A percentile compares a stretch with the other conserved stretches of the same genome.
Conservation (phyloP, 495 filamentous ascomycete genomes). For the Trichoderma gamsii region DNA sequence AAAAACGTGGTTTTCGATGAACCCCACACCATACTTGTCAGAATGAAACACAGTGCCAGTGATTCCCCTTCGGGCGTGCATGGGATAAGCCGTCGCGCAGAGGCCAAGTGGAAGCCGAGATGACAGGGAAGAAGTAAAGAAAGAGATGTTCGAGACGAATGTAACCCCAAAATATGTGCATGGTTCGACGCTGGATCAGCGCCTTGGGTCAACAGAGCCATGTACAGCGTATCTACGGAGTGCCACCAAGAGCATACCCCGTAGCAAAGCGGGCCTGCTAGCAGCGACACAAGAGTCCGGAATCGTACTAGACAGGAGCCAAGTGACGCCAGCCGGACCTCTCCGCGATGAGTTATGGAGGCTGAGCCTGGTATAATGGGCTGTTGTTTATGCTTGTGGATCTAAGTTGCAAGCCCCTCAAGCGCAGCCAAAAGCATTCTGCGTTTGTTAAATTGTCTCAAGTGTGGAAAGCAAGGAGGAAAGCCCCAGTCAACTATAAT, state of each 20-base stretch:
- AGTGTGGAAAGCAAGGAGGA: neutral
- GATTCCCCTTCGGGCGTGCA: neutral
- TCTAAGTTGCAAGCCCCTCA: neutral
- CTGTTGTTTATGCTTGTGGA: neutral
- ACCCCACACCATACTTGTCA: neutral
- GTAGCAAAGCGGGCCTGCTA: neutral
- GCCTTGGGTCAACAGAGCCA: neutral
- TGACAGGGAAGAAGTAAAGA: neutral
- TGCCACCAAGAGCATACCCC: neutral
- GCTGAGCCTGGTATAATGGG: neutral
- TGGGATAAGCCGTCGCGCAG: neutral
- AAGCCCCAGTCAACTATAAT: neutral
- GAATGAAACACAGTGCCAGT: constrained; percentile 10
- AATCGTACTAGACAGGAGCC: neutral
- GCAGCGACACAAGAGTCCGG: neutral
- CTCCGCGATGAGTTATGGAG: neutral
- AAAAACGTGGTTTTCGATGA: constrained; percentile 12
- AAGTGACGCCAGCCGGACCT: neutral
- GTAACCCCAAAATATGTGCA: neutral
- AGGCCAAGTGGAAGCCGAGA: neutral
- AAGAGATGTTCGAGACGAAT: neutral
- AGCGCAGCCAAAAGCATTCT: neutral
- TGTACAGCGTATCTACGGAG: neutral
- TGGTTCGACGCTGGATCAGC: neutral
- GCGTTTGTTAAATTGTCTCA: neutral